Evolutionary conservation across 1,139 yeast species (phyloP).

Genomic region (Candida freyschussii): DNA sequence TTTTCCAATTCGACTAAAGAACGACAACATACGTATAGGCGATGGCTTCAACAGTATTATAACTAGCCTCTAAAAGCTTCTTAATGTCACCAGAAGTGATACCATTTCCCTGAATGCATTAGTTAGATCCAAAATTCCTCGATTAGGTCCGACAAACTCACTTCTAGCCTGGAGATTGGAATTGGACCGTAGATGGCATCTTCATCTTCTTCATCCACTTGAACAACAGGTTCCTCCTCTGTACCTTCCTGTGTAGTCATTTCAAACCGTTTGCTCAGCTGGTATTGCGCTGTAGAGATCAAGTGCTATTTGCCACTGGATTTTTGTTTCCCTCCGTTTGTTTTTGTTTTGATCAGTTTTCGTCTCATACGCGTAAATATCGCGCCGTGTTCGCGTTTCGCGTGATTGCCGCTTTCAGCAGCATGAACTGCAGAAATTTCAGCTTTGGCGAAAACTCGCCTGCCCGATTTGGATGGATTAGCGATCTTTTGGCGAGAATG

Average conservation of each 20-base stretch:
- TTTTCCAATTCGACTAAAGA: no score
- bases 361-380: slow-evolving; percentile 2
- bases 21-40: slow-evolving; percentile 57
- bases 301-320: slow-evolving; percentile 1
- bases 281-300: background rate
- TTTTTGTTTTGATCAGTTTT: slow-evolving; percentile 1
- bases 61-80: slow-evolving; percentile 79
- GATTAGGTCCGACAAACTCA: slow-evolving; percentile 14
- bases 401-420: background rate
- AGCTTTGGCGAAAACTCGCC: no score
- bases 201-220: slow-evolving; percentile 32
- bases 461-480: no score
- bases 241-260: slow-evolving; percentile 14
- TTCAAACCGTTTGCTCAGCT: slow-evolving; percentile 1
- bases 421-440: no score
- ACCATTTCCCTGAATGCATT: slow-evolving; percentile 68
- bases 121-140: slow-evolving; percentile 24
- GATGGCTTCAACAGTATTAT: slow-evolving; percentile 83
- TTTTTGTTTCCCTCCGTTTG: no score
- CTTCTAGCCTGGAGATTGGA: slow-evolving; percentile 36
- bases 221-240: slow-evolving; percentile 18
- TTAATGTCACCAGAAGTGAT: slow-evolving; percentile 74
- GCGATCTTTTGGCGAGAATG: no score
- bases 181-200: slow-evolving; percentile 45
- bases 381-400: slow-evolving; percentile 4